These are phyloP conservation scores for Diphasiastrum complanatum DNA, from an alignment of 83 land plant genomes.

Conservation along the genomic window DNA sequence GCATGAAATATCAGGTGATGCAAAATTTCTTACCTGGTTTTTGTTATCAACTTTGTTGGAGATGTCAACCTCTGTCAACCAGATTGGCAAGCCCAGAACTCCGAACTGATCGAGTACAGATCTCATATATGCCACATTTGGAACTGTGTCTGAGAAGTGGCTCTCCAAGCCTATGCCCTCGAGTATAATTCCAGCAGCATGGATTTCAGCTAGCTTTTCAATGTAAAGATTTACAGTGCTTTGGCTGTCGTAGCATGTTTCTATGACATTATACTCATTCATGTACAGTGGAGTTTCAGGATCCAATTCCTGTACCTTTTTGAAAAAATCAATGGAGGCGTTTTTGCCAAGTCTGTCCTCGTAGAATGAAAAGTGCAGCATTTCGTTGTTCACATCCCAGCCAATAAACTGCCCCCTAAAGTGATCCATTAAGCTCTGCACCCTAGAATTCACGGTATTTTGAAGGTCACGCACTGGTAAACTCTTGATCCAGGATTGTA, in stretches of 20 bases:
- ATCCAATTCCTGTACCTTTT: constrained; percentile 52
- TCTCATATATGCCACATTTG: constrained; percentile 60
- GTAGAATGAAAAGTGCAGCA: constrained; percentile 82
- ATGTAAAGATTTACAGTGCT: constrained; percentile 59
- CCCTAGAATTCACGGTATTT: constrained; percentile 49
- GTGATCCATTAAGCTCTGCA: constrained; percentile 45
- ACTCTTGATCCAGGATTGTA: constrained; percentile 62
- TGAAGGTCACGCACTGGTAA: constrained; percentile 40
- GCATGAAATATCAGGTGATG: too few relatives aligned
- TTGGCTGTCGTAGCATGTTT: constrained; percentile 51
- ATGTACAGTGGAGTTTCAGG: constrained; percentile 70
- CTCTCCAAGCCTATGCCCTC: constrained; percentile 86
- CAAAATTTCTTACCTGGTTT: constrained; percentile 53
- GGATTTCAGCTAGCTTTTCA: constrained; percentile 40
- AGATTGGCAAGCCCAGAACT: constrained; percentile 67
- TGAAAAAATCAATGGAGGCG: constrained; percentile 50
- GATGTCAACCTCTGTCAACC: constrained; percentile 92
- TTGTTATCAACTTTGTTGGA: constrained; percentile 30
- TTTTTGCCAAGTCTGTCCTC: constrained; percentile 54
- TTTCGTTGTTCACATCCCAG: constrained; percentile 96
- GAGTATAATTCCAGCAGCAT: constrained; percentile 40
- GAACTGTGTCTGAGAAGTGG: constrained; percentile 49
- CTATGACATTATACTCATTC: constrained; percentile 90
- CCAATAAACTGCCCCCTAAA: constrained; percentile 64
- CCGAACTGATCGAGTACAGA: constrained; percentile 68